Evolutionary conservation across 163 green algal species (phyloP).

Genomic region (Chlorella variabilis): DNA sequence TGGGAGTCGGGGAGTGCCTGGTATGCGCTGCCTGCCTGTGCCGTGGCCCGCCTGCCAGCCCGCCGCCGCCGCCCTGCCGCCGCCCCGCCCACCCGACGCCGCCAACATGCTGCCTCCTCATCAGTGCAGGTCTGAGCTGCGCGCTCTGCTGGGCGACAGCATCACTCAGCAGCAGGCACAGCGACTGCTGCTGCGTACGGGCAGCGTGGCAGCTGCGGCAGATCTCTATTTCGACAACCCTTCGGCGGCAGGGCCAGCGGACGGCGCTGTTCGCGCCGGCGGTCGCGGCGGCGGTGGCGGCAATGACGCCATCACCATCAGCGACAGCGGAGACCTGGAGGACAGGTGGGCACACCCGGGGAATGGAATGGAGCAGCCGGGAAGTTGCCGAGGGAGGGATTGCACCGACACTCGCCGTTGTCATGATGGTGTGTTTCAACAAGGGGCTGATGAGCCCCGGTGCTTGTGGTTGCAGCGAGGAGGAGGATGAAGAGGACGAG

Average conservation of each 20-base stretch:
- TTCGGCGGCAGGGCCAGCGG: background rate
- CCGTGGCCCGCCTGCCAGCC: background rate
- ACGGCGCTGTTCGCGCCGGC: background rate
- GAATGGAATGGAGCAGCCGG: too few relatives aligned
- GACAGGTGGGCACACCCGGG: conserved; percentile 11
- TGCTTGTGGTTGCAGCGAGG: background rate
- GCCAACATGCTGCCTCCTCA: too few relatives aligned
- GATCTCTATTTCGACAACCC: conserved; percentile 27
- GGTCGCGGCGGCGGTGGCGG: background rate
- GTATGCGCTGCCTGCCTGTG: too few relatives aligned
- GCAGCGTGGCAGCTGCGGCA: conserved; percentile 6
- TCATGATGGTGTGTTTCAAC: too few relatives aligned
- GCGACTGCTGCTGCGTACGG: conserved; percentile 4
- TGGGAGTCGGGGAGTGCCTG: background rate
- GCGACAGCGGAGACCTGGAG: background rate
- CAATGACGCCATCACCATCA: background rate
- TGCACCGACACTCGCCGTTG: too few relatives aligned
- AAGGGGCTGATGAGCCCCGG: too few relatives aligned
- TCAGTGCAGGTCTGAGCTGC: conserved; percentile 7
- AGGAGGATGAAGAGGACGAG: background rate
- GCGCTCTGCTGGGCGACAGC: background rate
- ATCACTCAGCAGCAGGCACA: conserved; percentile 1
- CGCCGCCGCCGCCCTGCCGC: too few relatives aligned
- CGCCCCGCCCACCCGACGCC: background rate
- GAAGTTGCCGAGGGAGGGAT: too few relatives aligned